Evolutionary conservation across 345 rosid species (phyloP), one percentile per base, ranked within the genome.

Genomic region (Clausena lansium): DNA sequence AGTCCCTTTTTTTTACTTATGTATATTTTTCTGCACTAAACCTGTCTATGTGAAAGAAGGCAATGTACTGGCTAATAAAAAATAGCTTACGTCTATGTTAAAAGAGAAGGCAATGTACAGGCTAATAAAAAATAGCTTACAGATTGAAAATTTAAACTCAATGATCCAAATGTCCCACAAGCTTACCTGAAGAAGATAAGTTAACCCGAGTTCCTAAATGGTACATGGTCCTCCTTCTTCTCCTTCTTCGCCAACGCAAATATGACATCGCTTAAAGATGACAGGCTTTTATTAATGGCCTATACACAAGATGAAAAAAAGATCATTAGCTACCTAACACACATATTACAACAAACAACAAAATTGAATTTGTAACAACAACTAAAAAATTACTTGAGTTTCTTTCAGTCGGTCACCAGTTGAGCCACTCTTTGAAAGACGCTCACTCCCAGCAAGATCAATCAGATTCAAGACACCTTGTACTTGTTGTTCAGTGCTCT

Each of bases 361-460:
- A 70, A 57, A 27, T 22, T 22, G 36, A 27, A 39, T 54, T 70
- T 67, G 25, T 47, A 81, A 27, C 50, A 70, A 66, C n/a, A n/a
- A n/a, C 39, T 22, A 28, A 54, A 25, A 6, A 73, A 71, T n/a
- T 87, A 96, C 99, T 77, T 94, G 99, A 80, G 99, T 96, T 89
- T 96, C 99, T 87, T 85, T 93, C 70, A 96, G 84, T 39, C 99
- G 85, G 71, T 96, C 98, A 59, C 99, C 99, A 0, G 99, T 92
- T 38, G 99, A 96, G 33, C 99, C 97, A 80, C 99, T 96, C 89
- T 89, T 96, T 0, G 97, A 91, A 62, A 96, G 95, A 28, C 99
- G 98, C 83, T 96, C 99, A 61, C 99, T 96, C 69, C 99, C 99
- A 57, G 99, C 99, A 79, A 96, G 97, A 88, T 96, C 99, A 75